Conservation (phyloP, 305 asterid genomes). For the Solanum hybrid region DNA sequence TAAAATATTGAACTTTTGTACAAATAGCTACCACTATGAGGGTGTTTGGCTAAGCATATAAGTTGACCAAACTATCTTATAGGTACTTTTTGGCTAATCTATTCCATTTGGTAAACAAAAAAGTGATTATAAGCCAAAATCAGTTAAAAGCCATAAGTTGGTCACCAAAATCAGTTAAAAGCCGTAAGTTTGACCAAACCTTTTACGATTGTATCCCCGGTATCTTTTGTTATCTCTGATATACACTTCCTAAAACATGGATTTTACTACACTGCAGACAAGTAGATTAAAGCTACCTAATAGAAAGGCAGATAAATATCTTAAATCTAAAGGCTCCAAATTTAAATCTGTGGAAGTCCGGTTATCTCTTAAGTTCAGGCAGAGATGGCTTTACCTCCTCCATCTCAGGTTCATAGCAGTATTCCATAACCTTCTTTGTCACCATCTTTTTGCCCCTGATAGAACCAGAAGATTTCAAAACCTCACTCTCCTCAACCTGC, state of each 20-base stretch:
- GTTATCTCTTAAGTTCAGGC: not conserved
- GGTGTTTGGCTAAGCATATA: not conserved
- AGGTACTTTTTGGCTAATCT: not conserved
- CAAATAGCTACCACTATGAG: not conserved
- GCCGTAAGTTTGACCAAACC: not conserved
- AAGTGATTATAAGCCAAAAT: not conserved
- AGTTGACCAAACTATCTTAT: not conserved
- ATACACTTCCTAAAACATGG: not conserved
- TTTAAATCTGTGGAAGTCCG: not conserved
- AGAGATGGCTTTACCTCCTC: constrained; percentile 65
- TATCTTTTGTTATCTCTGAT: not conserved
- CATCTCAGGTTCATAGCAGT: constrained; percentile 97
- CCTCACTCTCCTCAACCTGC: constrained; percentile 67
- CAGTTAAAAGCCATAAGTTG: not conserved
- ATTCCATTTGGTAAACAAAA: not conserved
- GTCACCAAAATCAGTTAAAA: not conserved
- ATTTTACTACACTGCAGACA: not conserved
- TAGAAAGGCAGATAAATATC: not conserved
- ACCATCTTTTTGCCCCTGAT: constrained; percentile 53
- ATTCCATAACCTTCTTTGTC: constrained; percentile 72
- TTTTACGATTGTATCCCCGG: not conserved
- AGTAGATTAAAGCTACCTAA: not conserved
- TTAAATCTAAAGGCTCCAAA: not conserved
- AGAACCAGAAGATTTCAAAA: constrained; percentile 51
- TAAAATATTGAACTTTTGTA: not conserved